Evolutionary conservation across 306 rosid genomes (phyloP).

Genomic region (Ziziphus jujuba): DNA sequence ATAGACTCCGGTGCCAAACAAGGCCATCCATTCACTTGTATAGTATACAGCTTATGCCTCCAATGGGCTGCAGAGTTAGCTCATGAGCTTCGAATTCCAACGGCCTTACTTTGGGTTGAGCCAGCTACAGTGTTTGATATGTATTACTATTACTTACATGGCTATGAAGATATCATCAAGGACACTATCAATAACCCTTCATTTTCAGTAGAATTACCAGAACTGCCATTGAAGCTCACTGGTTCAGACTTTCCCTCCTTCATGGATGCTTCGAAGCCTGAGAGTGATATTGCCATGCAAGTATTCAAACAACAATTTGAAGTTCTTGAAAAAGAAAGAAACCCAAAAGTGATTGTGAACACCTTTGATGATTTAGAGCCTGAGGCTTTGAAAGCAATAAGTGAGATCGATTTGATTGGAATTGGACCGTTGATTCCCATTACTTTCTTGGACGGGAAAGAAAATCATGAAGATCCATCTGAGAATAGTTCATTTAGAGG

Average conservation of each 20-base stretch:
- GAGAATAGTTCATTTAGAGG: slow-evolving; percentile 38
- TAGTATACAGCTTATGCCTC: slow-evolving; percentile 25
- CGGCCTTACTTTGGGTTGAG: slow-evolving; percentile 38
- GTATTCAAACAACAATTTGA: neutral
- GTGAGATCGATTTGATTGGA: slow-evolving; percentile 16
- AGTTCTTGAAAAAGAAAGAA: neutral
- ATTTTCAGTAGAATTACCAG: slow-evolving; percentile 13
- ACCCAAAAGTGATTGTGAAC: neutral
- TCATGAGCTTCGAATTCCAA: slow-evolving; percentile 13
- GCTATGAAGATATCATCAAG: slow-evolving; percentile 16
- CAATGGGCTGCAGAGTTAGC: slow-evolving; percentile 39
- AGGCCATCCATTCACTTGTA: slow-evolving; percentile 25
- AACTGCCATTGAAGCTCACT: slow-evolving; percentile 20
- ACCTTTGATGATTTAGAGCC: neutral
- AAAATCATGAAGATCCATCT: neutral
- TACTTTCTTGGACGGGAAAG: slow-evolving; percentile 30
- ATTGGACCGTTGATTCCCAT: slow-evolving; percentile 69
- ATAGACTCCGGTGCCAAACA: slow-evolving; percentile 2
- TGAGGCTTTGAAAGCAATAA: neutral
- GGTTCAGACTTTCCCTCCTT: slow-evolving; percentile 17
- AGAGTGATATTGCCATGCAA: neutral
- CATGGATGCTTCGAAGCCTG: neutral
- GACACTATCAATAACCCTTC: neutral
- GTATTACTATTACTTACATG: slow-evolving; percentile 34
- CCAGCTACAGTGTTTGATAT: slow-evolving; percentile 37